Base-by-base conservation (phyloP, 306 rosid genomes). In the Quercus gilva region DNA sequence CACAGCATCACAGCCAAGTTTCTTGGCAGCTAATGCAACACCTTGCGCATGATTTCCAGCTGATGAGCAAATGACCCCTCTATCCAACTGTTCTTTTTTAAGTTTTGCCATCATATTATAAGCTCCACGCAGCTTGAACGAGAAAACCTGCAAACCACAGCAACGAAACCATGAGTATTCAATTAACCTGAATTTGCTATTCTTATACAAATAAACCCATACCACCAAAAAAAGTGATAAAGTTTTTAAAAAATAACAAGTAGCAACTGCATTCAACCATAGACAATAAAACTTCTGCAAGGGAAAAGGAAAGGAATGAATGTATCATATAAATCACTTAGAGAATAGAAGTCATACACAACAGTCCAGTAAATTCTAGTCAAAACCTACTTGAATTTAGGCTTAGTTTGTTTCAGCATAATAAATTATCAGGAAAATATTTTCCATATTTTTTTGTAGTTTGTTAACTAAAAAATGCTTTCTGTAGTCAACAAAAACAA, bases 41-140 rank as follows among this genome's bases (percentile, higher is more conserved):
- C 99, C 99, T 79, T 95, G 99, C 15, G 99, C 99, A 83, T 95
- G 99, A 81, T 95, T 95, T 78, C 99, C 99, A 33, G 99, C 99
- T 7, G 98, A 95, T 15, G 99, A 95, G 83, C 99, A 95, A 55
- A 95, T 91, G 69, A 93, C 97, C 83, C 99, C 99, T 64, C 74
- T 88, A 25, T 87, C 90, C 87, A 95, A 84, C 79, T 80, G 86
- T 29, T 95, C 96, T 55, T 51, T 73, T 0, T 93, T 71, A 77
- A 95, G 90, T 81, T 91, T 95, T 41, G 89, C 99, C 99, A 93
- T 95, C 99, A 93, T 93, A 79, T 95, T 95, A 81, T 95, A 93
- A 75, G 99, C 99, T 79, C 98, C 99, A 2, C 99, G 94, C 35
- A 95, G 83, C 97, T 95, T 95, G 76, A 93, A 95, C 31, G 99